Evolutionary conservation across 2,329 filamentous ascomycete species (phyloP).

Genomic region (Albophoma yamanashiensis): DNA sequence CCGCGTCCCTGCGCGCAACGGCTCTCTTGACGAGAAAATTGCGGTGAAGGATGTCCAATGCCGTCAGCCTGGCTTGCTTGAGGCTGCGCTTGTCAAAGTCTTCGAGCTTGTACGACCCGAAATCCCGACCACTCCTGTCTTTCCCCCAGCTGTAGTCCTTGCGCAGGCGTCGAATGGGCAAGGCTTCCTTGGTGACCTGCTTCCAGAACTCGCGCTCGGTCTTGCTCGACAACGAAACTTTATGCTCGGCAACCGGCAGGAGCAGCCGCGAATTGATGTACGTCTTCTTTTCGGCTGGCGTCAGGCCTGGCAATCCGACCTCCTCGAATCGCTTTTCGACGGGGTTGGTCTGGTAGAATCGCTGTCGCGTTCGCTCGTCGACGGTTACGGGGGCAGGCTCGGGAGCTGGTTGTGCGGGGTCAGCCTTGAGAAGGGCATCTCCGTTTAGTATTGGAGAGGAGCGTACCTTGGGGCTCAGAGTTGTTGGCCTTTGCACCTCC

Average conservation of each 20-base stretch:
- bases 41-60: slow-evolving; percentile 32
- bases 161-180: slow-evolving; percentile 35
- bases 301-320: slow-evolving; percentile 32
- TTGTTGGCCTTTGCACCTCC: slow-evolving; percentile 8
- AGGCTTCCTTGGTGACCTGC: slow-evolving; percentile 38
- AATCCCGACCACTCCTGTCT: slow-evolving; percentile 37
- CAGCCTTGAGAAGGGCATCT: not conserved
- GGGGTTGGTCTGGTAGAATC: slow-evolving; percentile 40
- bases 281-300: slow-evolving; percentile 35
- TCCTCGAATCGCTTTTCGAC: slow-evolving; percentile 32
- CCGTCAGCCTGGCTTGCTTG: slow-evolving; percentile 30
- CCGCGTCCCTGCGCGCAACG: slow-evolving; percentile 12
- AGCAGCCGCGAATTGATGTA: slow-evolving; percentile 38
- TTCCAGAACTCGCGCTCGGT: slow-evolving; percentile 49
- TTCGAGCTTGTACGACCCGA: slow-evolving; percentile 35
- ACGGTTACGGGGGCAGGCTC: slow-evolving; percentile 32
- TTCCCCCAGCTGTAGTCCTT: slow-evolving; percentile 35
- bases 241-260: slow-evolving; percentile 25
- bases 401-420: slow-evolving; percentile 10
- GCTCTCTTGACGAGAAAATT: slow-evolving; percentile 30
- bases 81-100: slow-evolving; percentile 32
- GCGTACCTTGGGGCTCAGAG: slow-evolving; percentile 13
- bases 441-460: not conserved
- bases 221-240: slow-evolving; percentile 29
- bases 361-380: slow-evolving; percentile 34